These are phyloP conservation scores for Mrakia gelida DNA, from an alignment of 768 basidiomycete genomes.

Conservation along the genomic window DNA sequence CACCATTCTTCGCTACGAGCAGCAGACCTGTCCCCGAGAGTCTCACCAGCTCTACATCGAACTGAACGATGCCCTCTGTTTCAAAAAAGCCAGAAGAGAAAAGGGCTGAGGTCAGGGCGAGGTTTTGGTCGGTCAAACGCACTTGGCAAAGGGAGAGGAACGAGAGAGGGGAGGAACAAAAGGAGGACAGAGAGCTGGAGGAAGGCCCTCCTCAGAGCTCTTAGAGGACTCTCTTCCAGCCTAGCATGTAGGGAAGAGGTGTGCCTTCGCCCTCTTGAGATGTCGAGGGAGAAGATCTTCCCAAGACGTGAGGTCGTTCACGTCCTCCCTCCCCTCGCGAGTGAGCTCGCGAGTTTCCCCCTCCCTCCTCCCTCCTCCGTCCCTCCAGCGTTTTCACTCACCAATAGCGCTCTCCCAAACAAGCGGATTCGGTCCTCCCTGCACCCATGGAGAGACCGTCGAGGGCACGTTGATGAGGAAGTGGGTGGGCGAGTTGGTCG, in stretches of 20 bases:
- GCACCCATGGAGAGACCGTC: slow-evolving; percentile 17
- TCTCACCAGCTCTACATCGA: slow-evolving; percentile 32
- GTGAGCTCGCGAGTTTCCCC: neutral
- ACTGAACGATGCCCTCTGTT: slow-evolving; percentile 28
- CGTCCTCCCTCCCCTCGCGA: neutral
- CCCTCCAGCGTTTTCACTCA: neutral
- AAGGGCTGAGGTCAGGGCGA: neutral
- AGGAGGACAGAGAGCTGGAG: too few relatives aligned
- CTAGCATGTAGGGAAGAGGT: too few relatives aligned
- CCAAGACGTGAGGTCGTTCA: neutral
- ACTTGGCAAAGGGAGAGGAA: too few relatives aligned
- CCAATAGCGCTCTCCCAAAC: slow-evolving; percentile 22
- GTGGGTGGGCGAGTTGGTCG: slow-evolving; percentile 11
- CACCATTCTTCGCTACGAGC: slow-evolving; percentile 29
- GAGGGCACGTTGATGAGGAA: slow-evolving; percentile 26
- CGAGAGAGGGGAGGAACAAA: too few relatives aligned
- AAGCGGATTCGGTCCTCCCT: slow-evolving; percentile 14
- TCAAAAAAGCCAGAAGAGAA: neutral
- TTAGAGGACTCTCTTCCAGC: too few relatives aligned
- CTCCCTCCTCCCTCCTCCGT: neutral
- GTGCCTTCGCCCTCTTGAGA: neutral
- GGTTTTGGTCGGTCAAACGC: neutral
- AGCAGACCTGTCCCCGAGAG: slow-evolving; percentile 21
- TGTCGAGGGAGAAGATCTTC: neutral
- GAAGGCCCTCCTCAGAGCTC: too few relatives aligned